Conservation (phyloP, 2,329 filamentous ascomycete genomes). For the Colletotrichum somersetense region DNA sequence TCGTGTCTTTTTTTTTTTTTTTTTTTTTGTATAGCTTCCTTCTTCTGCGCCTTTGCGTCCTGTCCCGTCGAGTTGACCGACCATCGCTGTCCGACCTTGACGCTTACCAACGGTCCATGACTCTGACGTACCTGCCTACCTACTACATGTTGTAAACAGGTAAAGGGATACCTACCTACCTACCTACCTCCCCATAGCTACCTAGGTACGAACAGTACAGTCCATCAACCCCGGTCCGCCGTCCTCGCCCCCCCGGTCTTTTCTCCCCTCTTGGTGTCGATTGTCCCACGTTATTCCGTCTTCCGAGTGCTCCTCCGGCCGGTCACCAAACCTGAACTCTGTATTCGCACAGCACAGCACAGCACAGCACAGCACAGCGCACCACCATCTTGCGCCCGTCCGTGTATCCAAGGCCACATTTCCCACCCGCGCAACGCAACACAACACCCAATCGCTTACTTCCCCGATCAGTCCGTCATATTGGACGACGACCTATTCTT, state of each 20-base stretch:
- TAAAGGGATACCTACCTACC: too few relatives aligned
- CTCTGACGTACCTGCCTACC: constrained; percentile 13
- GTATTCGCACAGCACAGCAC: constrained; percentile 18
- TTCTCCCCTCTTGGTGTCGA: constrained; percentile 10
- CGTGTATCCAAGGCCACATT: constrained; percentile 39
- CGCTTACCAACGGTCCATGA: background rate
- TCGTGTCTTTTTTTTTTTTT: background rate
- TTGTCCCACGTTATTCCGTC: constrained; percentile 37
- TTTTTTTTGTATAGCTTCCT: background rate
- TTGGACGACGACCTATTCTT: constrained; percentile 37
- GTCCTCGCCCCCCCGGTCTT: constrained; percentile 1
- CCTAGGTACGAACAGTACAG: background rate
- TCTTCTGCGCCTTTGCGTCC: background rate
- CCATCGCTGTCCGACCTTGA: background rate
- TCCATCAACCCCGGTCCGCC: constrained; percentile 11
- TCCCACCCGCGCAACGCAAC: constrained; percentile 20
- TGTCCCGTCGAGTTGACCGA: background rate
- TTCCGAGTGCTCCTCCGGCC: constrained; percentile 32
- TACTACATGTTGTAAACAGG: too few relatives aligned
- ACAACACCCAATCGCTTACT: constrained; percentile 22
- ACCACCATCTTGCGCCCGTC: constrained; percentile 11
- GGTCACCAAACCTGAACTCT: constrained; percentile 10
- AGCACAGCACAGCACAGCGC: constrained; percentile 22
- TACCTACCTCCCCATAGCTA: background rate
- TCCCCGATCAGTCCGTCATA: constrained; percentile 30